A percentile compares a stretch with the other conserved stretches of the same genome.
These are phyloP conservation scores for Fusarium sororula DNA, from an alignment of 2,329 filamentous ascomycete species.

Conservation along the genomic window DNA sequence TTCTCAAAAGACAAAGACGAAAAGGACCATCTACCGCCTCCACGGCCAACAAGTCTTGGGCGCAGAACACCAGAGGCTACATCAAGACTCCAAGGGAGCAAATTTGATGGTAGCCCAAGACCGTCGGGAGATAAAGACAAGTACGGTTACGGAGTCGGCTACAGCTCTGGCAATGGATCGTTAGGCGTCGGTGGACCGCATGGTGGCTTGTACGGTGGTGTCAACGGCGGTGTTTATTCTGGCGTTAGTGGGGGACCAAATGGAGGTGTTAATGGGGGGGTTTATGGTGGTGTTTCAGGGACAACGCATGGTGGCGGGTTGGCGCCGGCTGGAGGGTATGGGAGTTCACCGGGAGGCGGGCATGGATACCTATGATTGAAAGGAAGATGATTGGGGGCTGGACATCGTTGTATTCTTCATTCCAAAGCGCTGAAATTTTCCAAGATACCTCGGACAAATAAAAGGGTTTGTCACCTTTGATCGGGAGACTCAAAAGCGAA, in stretches of 20 bases:
- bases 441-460: background rate
- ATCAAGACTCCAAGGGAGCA: conserved; percentile 18
- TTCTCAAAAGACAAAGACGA: conserved; percentile 22
- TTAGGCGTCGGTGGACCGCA: conserved; percentile 10
- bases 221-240: conserved; percentile 22
- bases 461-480: background rate
- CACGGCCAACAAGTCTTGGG: conserved; percentile 10
- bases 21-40: conserved; percentile 4
- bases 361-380: conserved; percentile 6
- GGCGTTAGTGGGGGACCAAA: conserved; percentile 19
- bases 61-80: conserved; percentile 25
- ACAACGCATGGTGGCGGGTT: conserved; percentile 15
- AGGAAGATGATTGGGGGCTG: no score
- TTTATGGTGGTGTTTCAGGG: conserved; percentile 27
- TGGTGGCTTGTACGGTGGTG: conserved; percentile 20
- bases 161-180: conserved; percentile 8
- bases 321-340: conserved; percentile 15
- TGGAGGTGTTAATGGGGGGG: conserved; percentile 19
- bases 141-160: conserved; percentile 1
- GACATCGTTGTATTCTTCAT: background rate
- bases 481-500: background rate
- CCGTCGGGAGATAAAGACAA: background rate
- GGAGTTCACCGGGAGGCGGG: conserved; percentile 20
- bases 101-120: conserved; percentile 17
- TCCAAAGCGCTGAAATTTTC: background rate